These are phyloP conservation scores for Leccinum aurantiacum DNA, from an alignment of 768 basidiomycete genomes.

Conservation along the genomic window DNA sequence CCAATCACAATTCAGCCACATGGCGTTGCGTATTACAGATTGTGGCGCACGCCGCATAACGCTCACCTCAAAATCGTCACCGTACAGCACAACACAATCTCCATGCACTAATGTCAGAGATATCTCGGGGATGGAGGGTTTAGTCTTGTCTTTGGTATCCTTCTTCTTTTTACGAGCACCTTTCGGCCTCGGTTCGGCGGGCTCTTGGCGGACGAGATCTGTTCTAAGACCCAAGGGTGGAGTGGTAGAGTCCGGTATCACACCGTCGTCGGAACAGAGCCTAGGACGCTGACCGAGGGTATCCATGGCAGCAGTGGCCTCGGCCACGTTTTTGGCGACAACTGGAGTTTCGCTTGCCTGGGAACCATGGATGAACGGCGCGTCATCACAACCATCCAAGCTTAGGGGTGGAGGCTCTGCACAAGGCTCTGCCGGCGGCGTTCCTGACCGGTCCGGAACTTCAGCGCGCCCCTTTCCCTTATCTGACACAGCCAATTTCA, in stretches of 20 bases:
- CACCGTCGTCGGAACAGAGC: background rate
- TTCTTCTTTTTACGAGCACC: conserved; percentile 20
- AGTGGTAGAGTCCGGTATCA: background rate
- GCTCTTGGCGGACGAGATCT: conserved; percentile 4
- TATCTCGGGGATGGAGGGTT: conserved; percentile 19
- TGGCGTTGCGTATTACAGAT: background rate
- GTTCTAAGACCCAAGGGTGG: background rate
- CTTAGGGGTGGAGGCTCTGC: conserved; percentile 1
- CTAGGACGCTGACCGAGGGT: background rate
- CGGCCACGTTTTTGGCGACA: conserved; percentile 3
- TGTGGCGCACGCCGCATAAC: background rate
- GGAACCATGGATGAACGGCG: background rate
- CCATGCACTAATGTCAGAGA: conserved; percentile 41
- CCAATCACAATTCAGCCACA: conserved; percentile 6
- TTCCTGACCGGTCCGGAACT: conserved; percentile 9
- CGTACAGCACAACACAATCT: conserved; percentile 36
- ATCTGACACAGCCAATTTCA: background rate
- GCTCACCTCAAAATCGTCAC: conserved; percentile 44
- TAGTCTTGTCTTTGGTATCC: conserved; percentile 16
- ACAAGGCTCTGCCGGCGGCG: background rate
- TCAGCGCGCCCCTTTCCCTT: conserved; percentile 15
- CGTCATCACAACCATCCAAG: background rate
- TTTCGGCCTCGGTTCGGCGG: conserved; percentile 1
- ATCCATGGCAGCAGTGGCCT: conserved; percentile 8
- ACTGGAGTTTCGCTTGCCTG: conserved; percentile 1